Percentiles rank a stretch among this genome's conserved stretches.
Conservation (phyloP, 2,329 filamentous ascomycete species). For the Sclerotinia spermophila region DNA sequence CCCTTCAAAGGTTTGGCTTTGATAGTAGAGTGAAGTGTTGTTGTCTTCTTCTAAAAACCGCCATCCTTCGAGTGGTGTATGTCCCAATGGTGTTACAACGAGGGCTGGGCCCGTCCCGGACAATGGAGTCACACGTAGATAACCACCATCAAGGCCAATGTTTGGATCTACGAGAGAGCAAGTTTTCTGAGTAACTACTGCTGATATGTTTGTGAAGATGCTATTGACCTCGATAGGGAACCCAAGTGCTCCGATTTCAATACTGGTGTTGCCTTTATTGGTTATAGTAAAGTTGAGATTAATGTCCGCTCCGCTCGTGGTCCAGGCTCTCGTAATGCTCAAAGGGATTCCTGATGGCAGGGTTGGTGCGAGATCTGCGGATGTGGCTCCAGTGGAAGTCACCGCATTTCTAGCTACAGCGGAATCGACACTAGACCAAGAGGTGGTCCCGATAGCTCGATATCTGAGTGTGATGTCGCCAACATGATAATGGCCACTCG, state of each 20-base stretch:
- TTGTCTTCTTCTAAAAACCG: constrained; percentile 47
- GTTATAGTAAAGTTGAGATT: constrained; percentile 49
- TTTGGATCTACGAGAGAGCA: constrained; percentile 58
- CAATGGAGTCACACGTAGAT: constrained; percentile 51
- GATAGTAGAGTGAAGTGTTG: constrained; percentile 43
- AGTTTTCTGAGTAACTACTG: constrained; percentile 46
- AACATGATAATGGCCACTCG: constrained; percentile 54
- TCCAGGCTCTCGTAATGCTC: constrained; percentile 51
- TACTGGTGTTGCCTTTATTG: constrained; percentile 40
- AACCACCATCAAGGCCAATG: constrained; percentile 56
- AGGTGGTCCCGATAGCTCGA: constrained; percentile 39
- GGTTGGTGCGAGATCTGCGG: constrained; percentile 43
- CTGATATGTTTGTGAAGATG: constrained; percentile 52
- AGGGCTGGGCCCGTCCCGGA: constrained; percentile 51
- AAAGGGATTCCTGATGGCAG: constrained; percentile 41
- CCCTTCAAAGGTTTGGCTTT: constrained; percentile 55
- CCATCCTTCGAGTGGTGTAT: constrained; percentile 52
- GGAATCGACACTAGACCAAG: constrained; percentile 49
- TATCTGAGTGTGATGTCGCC: constrained; percentile 57
- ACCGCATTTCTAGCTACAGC: constrained; percentile 40
- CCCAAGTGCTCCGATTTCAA: constrained; percentile 56
- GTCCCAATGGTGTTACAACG: constrained; percentile 45
- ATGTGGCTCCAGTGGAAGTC: constrained; percentile 37
- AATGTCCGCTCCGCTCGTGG: constrained; percentile 47
- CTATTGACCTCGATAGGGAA: constrained; percentile 60